Evolutionary conservation across 2,329 filamentous ascomycete species (phyloP), one percentile per base, ranked within the genome.

Genomic region (Aspergillus aculeatus): DNA sequence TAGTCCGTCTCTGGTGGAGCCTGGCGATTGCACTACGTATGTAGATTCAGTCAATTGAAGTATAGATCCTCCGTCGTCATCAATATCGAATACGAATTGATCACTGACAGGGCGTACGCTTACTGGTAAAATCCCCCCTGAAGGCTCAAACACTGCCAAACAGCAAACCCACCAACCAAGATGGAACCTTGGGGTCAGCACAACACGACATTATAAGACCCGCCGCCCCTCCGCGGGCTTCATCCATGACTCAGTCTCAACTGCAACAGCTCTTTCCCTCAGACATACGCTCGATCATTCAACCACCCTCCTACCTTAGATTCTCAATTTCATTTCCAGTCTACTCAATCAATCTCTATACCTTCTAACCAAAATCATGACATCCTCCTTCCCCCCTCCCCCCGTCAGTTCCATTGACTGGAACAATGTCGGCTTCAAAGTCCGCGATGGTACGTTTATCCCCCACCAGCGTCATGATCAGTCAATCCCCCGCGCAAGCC

Each of bases 341-440:
- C 16, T 31, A 6, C 24, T 16, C 4, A 16, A 4, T 7, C 2
- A 19, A 44, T 7, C n/a, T 4, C 21, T 12, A 19, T 19, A 9
- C 23, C 11, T 16, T 7, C 29, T n/a, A 38, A 32, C 9, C 23
- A 4, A 26, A 16, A 49, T 29, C 57, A 63, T 59, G 53, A 56
- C 53, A 23, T 24, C 60, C 14, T 56, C 62, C 11, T 75, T 73
- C 51, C 73, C 73, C 23, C 73, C 72, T 58, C 72, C 72, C 2
- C 73, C 73, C 2, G 66, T 68, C 41, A 59, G 57, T 35, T 62
- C 69, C 24, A 73, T 76, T 44, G 92, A 98, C 83, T 98, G 94
- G 94, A 86, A 84, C 75, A 89, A 96, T 71, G 86, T 98, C 66
- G 94, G 94, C 73, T 98, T 98, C 84, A 88, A 88, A 72, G 89